Base-by-base conservation (phyloP, 2,329 filamentous ascomycete species). In the Aspergillus udagawae region DNA sequence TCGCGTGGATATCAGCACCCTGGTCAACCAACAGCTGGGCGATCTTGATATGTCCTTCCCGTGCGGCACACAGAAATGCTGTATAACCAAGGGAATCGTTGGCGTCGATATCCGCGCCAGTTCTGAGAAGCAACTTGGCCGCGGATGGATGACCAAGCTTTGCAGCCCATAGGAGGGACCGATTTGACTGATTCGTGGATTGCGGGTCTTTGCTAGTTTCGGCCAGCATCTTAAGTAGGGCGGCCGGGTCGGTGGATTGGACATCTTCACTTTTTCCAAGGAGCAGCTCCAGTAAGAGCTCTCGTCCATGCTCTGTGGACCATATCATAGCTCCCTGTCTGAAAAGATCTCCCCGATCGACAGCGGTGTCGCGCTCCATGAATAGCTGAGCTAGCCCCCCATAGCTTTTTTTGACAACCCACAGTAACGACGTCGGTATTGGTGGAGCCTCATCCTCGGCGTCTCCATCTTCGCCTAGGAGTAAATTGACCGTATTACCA, bases 361-460 rank as follows among this genome's bases (percentile, higher is more conserved):
- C n/a, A 21, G 17, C 23, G n/a, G 53, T 48, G 17, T 48, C 53
- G 21, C 21, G 38, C 4, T 55, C 48, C 32, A 55, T 35, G 1
- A 51, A 23, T 3, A 29, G 35, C 20, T 42, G 21, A 14, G 32
- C 38, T 17, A 51, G 29, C 17, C 9, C 28, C 27, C 21, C 48
- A 23, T 56, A 17, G 17, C 47, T 45, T 32, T 59, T 42, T 7
- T 14, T 48, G 10, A 47, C 29, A 8, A 57, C 60, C 60, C 53
- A 62, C 21, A 38, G 51, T 20, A 62, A 38, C 23, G 56, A 45
- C 27, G 58, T 62, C 42, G 51, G 29, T 7, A 8, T 28, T 7
- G 27, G 27, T 28, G 27, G 6, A 8, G 27, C 7, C 1, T 8
- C 6, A 7, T 28, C 27, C 27, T 28, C 8, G 7, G 7, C 6